Conservation (phyloP, 2,329 filamentous ascomycete genomes). For the Ophiognomonia clavigignenti-juglandacearum region DNA sequence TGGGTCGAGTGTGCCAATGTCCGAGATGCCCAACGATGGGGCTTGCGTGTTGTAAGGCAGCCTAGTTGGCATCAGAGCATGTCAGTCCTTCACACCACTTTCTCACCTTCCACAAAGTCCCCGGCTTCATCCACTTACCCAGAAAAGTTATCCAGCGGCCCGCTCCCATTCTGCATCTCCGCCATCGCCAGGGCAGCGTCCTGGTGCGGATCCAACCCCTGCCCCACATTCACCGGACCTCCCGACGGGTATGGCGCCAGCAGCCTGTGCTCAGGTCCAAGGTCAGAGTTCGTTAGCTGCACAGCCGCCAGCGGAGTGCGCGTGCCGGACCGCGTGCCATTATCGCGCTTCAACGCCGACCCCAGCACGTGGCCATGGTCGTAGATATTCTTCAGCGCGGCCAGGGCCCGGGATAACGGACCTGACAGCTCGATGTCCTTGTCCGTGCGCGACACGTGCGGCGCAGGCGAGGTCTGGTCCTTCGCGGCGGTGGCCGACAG, state of each 20-base stretch:
- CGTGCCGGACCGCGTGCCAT: constrained; percentile 39
- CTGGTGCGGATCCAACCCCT: constrained; percentile 47
- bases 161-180: constrained; percentile 56
- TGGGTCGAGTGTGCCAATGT: constrained; percentile 47
- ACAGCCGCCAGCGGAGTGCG: constrained; percentile 35
- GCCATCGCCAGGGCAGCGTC: constrained; percentile 62
- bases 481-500: constrained; percentile 61
- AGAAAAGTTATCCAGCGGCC: constrained; percentile 38
- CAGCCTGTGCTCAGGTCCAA: constrained; percentile 4
- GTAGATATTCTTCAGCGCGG: constrained; percentile 61
- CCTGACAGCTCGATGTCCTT: constrained; percentile 59
- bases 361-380: constrained; percentile 57
- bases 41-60: constrained; percentile 35
- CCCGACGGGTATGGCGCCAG: constrained; percentile 18
- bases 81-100: too few relatives aligned
- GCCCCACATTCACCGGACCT: constrained; percentile 15
- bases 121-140: constrained; percentile 24
- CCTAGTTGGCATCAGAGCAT: constrained; percentile 23
- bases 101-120: neutral
- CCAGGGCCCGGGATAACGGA: constrained; percentile 55
- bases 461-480: constrained; percentile 49
- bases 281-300: constrained; percentile 19
- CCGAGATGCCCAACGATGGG: constrained; percentile 33
- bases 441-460: constrained; percentile 49
- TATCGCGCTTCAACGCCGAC: constrained; percentile 42